phyloP scores from a whole-genome alignment of 441 rosid genomes.

The Populus hybrid region DNA sequence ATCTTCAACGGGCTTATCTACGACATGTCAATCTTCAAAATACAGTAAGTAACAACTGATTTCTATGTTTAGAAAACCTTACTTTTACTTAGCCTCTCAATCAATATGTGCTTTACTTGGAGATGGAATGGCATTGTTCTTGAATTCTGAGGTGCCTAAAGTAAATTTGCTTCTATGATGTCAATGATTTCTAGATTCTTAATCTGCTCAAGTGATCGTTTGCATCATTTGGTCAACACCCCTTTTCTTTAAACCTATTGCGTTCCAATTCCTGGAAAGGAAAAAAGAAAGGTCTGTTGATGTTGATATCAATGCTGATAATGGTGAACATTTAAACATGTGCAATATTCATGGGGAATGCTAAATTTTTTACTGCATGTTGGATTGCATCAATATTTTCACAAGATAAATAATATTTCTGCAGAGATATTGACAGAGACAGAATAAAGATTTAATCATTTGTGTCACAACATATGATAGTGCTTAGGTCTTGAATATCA shows the following conservation, averaged over 20 bases:
- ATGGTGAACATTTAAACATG: neutral
- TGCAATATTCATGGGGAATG: neutral
- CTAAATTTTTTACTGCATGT: neutral
- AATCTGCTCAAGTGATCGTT: neutral
- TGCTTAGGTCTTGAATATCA: neutral
- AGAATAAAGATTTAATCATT: no score
- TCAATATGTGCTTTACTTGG: neutral
- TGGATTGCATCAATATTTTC: neutral
- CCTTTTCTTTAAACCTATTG: neutral
- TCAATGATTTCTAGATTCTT: neutral
- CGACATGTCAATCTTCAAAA: conserved; percentile 81
- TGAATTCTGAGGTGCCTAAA: neutral
- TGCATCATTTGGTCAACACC: neutral
- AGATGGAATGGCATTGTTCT: neutral
- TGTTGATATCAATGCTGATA: neutral
- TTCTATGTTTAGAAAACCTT: neutral
- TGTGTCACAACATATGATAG: neutral
- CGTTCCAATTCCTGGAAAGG: neutral
- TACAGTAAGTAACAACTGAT: conserved; percentile 49
- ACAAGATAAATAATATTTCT: neutral
- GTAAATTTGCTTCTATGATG: neutral
- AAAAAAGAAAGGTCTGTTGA: neutral
- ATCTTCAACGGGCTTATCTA: conserved; percentile 85
- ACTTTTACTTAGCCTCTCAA: neutral
- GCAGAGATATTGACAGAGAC: neutral